Conservation (phyloP, 1,139 yeast species). For the Kodamaea fungicola region DNA sequence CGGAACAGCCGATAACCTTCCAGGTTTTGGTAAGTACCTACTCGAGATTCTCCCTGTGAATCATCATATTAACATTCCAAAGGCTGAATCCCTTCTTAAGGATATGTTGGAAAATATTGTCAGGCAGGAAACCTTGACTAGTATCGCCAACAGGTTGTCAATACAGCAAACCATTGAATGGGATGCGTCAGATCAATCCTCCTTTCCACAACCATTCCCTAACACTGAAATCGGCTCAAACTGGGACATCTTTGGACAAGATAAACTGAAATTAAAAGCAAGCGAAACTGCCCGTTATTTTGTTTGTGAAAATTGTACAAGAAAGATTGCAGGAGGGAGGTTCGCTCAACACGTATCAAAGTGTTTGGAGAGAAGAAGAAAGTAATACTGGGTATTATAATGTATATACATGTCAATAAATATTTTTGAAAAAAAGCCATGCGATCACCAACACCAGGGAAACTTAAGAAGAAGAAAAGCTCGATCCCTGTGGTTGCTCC, state of each 20-base stretch:
- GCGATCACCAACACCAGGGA: not conserved
- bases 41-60: too few relatives aligned
- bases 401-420: too few relatives aligned
- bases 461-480: not conserved
- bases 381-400: conserved; percentile 1
- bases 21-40: conserved; percentile 14
- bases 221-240: conserved; percentile 13
- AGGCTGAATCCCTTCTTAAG: conserved; percentile 23
- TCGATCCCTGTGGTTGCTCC: not conserved
- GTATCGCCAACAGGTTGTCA: conserved; percentile 25
- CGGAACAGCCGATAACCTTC: conserved; percentile 15
- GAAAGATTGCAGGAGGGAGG: conserved; percentile 86
- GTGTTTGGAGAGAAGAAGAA: conserved; percentile 54
- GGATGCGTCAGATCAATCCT: conserved; percentile 4
- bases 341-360: conserved; percentile 92
- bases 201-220: conserved; percentile 7
- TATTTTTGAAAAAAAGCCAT: too few relatives aligned
- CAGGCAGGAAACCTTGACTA: conserved; percentile 30
- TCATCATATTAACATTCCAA: conserved; percentile 4
- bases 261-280: conserved; percentile 36
- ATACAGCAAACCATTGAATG: conserved; percentile 18
- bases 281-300: conserved; percentile 54
- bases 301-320: conserved; percentile 73
- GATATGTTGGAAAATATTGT: conserved; percentile 37
- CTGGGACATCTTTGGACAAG: conserved; percentile 42